Conservation (phyloP, 495 filamentous ascomycete genomes). For the Jackrogersella minutella region DNA sequence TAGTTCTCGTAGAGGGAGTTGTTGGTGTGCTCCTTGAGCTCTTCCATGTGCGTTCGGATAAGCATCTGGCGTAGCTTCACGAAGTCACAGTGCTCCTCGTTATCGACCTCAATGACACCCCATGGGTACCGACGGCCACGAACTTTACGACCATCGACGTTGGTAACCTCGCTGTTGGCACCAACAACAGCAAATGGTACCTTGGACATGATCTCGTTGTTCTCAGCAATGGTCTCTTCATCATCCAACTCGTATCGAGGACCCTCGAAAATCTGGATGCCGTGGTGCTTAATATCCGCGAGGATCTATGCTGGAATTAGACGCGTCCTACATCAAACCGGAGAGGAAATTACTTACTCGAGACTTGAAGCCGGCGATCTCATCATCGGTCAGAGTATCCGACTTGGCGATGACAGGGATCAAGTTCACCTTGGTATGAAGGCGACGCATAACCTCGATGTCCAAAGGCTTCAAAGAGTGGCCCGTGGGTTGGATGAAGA, state of each 20-base stretch:
- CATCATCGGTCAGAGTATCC: constrained; percentile 97
- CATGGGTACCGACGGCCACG: constrained; percentile 97
- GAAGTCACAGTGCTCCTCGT: constrained; percentile 99
- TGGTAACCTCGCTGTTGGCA: constrained; percentile 90
- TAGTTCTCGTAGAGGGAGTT: constrained; percentile 99
- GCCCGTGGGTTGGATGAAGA: constrained; percentile 98
- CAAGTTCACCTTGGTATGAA: constrained; percentile 99
- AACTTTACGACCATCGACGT: constrained; percentile 91
- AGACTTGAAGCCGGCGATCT: constrained; percentile 91
- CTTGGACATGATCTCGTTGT: constrained; percentile 99
- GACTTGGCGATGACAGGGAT: constrained; percentile 99
- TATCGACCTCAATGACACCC: constrained; percentile 99
- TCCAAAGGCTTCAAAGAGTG: constrained; percentile 99
- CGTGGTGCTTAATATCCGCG: constrained; percentile 94
- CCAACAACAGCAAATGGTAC: constrained; percentile 98
- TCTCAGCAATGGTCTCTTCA: constrained; percentile 99
- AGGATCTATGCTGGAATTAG: constrained; percentile 72
- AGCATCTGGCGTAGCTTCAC: constrained; percentile 99
- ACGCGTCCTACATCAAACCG: constrained; percentile 17
- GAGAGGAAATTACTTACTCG: constrained; percentile 67
- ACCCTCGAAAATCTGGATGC: constrained; percentile 98
- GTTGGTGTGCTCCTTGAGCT: constrained; percentile 99
- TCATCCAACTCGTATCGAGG: constrained; percentile 98
- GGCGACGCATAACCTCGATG: constrained; percentile 97
- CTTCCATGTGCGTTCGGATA: constrained; percentile 99